These are phyloP conservation scores for Linderina pennispora DNA, from an alignment of 192 early-diverging fungal genomes.

Conservation along the genomic window DNA sequence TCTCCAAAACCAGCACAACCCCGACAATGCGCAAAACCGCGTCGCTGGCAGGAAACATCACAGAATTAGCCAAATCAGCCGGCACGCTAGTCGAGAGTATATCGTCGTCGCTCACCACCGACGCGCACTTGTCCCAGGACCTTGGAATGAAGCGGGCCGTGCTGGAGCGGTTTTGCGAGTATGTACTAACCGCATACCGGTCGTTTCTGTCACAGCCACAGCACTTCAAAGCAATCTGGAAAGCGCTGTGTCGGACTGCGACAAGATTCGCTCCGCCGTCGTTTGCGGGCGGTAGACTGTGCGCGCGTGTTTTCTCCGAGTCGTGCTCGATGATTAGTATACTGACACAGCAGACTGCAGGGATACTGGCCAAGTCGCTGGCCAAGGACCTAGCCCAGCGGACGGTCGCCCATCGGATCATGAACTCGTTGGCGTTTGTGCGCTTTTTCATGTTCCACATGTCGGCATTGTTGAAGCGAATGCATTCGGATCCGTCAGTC, in stretches of 20 bases:
- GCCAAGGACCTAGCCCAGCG: conserved; percentile 2
- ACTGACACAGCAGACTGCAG: conserved; percentile 8
- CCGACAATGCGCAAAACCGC: conserved; percentile 1
- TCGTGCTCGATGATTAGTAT: conserved; percentile 15
- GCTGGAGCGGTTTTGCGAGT: conserved; percentile 11
- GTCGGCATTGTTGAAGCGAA: conserved; percentile 9
- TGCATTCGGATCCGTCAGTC: background rate
- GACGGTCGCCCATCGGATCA: conserved; percentile 15
- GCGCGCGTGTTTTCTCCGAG: conserved; percentile 9
- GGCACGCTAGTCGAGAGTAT: conserved; percentile 13
- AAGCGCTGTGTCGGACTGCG: conserved; percentile 16
- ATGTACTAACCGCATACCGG: conserved; percentile 10
- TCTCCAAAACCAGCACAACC: conserved; percentile 8
- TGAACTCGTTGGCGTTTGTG: conserved; percentile 17
- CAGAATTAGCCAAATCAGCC: background rate
- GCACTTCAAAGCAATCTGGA: conserved; percentile 26
- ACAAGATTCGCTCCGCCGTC: conserved; percentile 6
- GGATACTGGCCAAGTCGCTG: background rate
- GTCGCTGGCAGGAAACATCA: background rate
- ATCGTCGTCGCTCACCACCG: conserved; percentile 13
- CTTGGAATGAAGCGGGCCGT: conserved; percentile 20
- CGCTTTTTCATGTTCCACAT: conserved; percentile 38
- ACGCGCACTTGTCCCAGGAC: conserved; percentile 10
- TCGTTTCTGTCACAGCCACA: conserved; percentile 16
- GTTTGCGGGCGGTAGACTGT: conserved; percentile 13